Percentiles rank a stretch among this genome's conserved stretches.
Evolutionary conservation across 768 basidiomycete genomes (phyloP).

Genomic region (Leccinum barrowsii): DNA sequence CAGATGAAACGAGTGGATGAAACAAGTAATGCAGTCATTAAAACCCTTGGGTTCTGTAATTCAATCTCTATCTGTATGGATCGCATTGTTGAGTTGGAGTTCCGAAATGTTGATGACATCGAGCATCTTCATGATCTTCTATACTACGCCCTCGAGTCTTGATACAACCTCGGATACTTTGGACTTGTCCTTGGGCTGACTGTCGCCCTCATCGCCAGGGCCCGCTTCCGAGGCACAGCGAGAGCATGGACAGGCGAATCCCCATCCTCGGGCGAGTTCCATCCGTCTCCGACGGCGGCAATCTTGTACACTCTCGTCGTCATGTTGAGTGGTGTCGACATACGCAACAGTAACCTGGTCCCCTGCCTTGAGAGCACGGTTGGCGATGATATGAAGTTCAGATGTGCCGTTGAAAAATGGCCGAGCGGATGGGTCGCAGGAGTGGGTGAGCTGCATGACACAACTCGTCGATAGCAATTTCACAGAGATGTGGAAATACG

Average conservation of each 20-base stretch:
- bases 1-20: neutral
- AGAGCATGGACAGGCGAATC: constrained; percentile 70
- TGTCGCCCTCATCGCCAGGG: constrained; percentile 24
- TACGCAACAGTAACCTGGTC: constrained; percentile 75
- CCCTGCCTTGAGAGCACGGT: constrained; percentile 63
- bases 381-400: constrained; percentile 68
- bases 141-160: constrained; percentile 24
- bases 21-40: neutral
- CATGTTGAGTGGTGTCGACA: constrained; percentile 60
- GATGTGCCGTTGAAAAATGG: constrained; percentile 69
- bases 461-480: neutral
- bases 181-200: constrained; percentile 50
- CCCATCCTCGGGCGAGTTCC: constrained; percentile 80
- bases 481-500: constrained; percentile 15
- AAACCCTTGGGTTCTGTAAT: neutral
- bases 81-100: neutral
- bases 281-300: constrained; percentile 62
- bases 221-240: constrained; percentile 58
- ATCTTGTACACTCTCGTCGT: constrained; percentile 49
- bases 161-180: constrained; percentile 38
- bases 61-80: neutral
- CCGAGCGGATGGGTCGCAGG: constrained; percentile 64
- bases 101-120: neutral
- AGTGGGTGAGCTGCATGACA: constrained; percentile 54
- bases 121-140: neutral